Conservation (phyloP, 441 rosid genomes). For the Syzygium malaccense region DNA sequence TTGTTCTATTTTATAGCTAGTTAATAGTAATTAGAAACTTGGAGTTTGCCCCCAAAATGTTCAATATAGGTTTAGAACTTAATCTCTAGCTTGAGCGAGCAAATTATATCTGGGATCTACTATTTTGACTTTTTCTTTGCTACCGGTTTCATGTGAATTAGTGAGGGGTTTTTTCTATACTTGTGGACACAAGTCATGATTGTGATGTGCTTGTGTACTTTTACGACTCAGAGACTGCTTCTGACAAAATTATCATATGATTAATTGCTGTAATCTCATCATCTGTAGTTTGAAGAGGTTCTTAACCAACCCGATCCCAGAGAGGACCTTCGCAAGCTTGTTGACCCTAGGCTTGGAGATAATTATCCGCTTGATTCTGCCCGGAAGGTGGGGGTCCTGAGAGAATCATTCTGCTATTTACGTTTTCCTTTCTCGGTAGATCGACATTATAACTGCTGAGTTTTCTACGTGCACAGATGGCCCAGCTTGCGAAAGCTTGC, state of each 20-base stretch:
- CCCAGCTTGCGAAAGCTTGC: constrained; percentile 80
- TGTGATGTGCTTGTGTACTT: background rate
- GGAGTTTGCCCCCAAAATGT: background rate
- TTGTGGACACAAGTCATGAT: background rate
- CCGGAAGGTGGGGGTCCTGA: constrained; percentile 41
- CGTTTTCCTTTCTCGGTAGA: background rate
- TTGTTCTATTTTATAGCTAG: background rate
- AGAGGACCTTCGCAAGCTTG: constrained; percentile 47
- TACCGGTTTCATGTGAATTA: background rate
- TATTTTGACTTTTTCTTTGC: background rate
- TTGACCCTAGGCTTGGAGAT: constrained; percentile 76
- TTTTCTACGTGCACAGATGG: constrained; percentile 48
- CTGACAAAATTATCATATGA: background rate
- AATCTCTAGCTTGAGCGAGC: background rate
- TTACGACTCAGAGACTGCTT: background rate
- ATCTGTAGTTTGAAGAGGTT: constrained; percentile 63
- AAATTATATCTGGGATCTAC: background rate
- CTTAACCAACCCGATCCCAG: constrained; percentile 48
- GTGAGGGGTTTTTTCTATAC: background rate
- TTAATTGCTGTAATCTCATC: background rate
- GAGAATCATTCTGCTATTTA: background rate
- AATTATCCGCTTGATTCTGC: constrained; percentile 63
- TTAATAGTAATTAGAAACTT: background rate
- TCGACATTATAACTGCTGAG: background rate
- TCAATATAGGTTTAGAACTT: background rate